Conservation (phyloP, 495 filamentous ascomycete species). For the Tuber microsphaerosporum region DNA sequence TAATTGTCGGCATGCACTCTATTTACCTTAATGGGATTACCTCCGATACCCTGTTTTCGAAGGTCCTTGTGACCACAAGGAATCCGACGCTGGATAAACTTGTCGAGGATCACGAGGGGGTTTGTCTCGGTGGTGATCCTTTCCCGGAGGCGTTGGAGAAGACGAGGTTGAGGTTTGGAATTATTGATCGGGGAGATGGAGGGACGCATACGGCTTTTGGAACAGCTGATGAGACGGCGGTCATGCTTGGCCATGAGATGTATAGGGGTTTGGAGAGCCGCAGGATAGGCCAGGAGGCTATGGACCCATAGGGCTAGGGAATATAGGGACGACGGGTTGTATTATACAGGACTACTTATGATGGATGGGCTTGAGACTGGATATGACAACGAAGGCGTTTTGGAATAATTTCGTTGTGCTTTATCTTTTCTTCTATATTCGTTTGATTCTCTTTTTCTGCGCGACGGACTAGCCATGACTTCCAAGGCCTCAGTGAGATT, state of each 20-base stretch:
- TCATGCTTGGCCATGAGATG: neutral
- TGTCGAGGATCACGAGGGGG: neutral
- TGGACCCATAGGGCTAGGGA: neutral
- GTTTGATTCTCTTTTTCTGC: neutral
- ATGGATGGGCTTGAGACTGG: neutral
- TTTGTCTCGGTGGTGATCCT: conserved; percentile 33
- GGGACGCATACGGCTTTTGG: conserved; percentile 37
- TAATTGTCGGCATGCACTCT: conserved; percentile 11
- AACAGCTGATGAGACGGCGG: neutral
- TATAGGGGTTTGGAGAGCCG: neutral
- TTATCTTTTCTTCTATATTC: neutral
- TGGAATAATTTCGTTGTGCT: neutral
- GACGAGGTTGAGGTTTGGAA: conserved; percentile 41
- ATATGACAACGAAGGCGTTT: neutral
- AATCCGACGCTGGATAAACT: conserved; percentile 20
- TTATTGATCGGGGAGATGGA: neutral
- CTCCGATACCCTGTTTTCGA: conserved; percentile 12
- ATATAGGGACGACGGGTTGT: neutral
- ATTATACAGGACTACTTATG: neutral
- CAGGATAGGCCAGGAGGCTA: neutral
- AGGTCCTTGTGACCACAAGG: conserved; percentile 20
- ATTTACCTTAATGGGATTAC: conserved; percentile 14
- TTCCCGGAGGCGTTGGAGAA: conserved; percentile 37
- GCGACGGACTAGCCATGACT: neutral
- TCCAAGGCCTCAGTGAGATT: neutral